A percentile compares a stretch with the other conserved stretches of the same genome.
Evolutionary conservation across 2,329 filamentous ascomycete genomes (phyloP).

Genomic region (Cadophora sp.): DNA sequence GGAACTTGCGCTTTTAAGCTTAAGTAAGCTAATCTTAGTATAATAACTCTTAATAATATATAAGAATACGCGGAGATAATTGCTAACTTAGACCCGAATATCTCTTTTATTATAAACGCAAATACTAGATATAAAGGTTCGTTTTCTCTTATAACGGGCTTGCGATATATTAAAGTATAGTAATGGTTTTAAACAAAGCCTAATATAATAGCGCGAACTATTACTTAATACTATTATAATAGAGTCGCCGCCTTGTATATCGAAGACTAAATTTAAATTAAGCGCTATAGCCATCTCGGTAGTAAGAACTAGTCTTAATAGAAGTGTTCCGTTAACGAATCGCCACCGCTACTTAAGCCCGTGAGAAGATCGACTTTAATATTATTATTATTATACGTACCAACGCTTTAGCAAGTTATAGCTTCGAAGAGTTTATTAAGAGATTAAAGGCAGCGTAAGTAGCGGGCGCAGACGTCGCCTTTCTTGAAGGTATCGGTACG

Average conservation of each 20-base stretch:
- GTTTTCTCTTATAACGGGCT: constrained; percentile 22
- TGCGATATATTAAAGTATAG: constrained; percentile 33
- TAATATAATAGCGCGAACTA: constrained; percentile 58
- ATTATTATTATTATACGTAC: constrained; percentile 70
- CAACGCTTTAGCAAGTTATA: constrained; percentile 62
- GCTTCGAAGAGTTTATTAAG: constrained; percentile 61
- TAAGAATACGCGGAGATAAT: constrained; percentile 59
- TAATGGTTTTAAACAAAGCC: background rate
- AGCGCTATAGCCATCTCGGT: constrained; percentile 69
- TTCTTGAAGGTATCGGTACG: constrained; percentile 63
- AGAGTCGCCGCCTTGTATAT: constrained; percentile 66
- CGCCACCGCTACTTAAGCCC: constrained; percentile 58
- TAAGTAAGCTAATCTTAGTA: constrained; percentile 57
- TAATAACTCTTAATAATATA: constrained; percentile 59
- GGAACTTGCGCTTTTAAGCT: constrained; percentile 55
- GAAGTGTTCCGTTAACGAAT: constrained; percentile 53
- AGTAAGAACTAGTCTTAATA: constrained; percentile 63
- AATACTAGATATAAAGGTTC: constrained; percentile 52
- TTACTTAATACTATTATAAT: constrained; percentile 56
- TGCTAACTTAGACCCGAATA: constrained; percentile 54
- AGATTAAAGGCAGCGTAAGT: constrained; percentile 57
- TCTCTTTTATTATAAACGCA: constrained; percentile 57
- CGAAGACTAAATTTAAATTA: constrained; percentile 67
- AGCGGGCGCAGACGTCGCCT: constrained; percentile 63
- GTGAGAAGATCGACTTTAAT: constrained; percentile 57